These are phyloP conservation scores for Colletotrichum nymphaeae DNA, from an alignment of 2,329 filamentous ascomycete species.

Conservation along the genomic window DNA sequence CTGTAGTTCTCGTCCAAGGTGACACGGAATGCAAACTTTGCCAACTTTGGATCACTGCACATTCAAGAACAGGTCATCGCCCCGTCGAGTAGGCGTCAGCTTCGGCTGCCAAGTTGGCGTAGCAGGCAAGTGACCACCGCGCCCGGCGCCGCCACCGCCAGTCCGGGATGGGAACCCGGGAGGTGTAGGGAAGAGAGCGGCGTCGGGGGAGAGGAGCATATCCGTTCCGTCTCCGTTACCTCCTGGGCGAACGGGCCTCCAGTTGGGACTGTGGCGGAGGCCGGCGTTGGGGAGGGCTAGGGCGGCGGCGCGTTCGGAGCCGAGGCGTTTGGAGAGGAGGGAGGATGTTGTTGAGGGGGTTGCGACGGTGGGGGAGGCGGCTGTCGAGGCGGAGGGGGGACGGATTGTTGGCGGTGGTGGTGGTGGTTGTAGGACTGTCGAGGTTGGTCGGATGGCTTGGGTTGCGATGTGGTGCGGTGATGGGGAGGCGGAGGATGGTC, in stretches of 20 bases:
- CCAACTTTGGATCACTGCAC: conserved; percentile 54
- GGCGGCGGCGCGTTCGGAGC: conserved; percentile 59
- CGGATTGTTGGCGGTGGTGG: conserved; percentile 20
- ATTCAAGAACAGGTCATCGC: conserved; percentile 72
- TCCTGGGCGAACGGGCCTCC: conserved; percentile 24
- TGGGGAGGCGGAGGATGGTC: conserved; percentile 4
- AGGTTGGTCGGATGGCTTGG: conserved; percentile 13
- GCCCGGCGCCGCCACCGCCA: neutral
- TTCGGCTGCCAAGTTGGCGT: conserved; percentile 72
- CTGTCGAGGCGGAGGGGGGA: conserved; percentile 17
- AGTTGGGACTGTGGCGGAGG: conserved; percentile 37
- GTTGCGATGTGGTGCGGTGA: conserved; percentile 21
- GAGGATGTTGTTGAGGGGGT: conserved; percentile 49
- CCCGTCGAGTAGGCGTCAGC: conserved; percentile 74
- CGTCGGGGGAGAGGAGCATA: conserved; percentile 28
- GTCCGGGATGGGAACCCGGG: neutral
- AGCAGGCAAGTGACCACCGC: conserved; percentile 46
- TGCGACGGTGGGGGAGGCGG: conserved; percentile 32
- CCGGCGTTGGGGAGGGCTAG: conserved; percentile 49
- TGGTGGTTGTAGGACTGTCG: conserved; percentile 24
- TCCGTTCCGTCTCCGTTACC: conserved; percentile 11
- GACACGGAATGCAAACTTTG: neutral
- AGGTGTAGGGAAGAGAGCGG: conserved; percentile 17
- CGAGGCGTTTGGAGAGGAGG: conserved; percentile 65
- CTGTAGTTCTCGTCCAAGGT: neutral